Evolutionary conservation across 2,329 filamentous ascomycete species (phyloP).

Genomic region (Clonostachys rosea): DNA sequence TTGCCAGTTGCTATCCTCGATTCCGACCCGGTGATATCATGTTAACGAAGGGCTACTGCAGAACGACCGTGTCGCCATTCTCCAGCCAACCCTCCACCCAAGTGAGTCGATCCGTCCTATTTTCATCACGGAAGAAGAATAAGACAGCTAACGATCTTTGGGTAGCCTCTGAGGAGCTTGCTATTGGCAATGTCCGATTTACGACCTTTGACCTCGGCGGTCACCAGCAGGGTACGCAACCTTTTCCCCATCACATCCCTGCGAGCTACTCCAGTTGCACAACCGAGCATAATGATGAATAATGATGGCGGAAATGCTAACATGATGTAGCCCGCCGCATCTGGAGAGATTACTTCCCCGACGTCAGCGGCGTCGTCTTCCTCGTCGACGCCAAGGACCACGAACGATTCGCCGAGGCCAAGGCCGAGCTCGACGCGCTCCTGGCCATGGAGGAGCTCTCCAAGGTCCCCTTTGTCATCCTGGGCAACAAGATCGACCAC

Average conservation of each 20-base stretch:
- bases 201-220: slow-evolving; percentile 92
- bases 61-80: slow-evolving; percentile 90
- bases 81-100: slow-evolving; percentile 87
- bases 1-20: not conserved
- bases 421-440: slow-evolving; percentile 93
- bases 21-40: not conserved
- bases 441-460: slow-evolving; percentile 94
- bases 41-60: slow-evolving; percentile 21
- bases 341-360: slow-evolving; percentile 96
- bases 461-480: slow-evolving; percentile 92
- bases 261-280: not conserved
- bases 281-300: not conserved
- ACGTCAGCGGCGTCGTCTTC: slow-evolving; percentile 96
- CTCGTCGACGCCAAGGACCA: slow-evolving; percentile 96
- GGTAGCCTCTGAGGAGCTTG: slow-evolving; percentile 81
- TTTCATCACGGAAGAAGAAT: not conserved
- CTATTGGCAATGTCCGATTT: slow-evolving; percentile 90
- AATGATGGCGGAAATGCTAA: slow-evolving; percentile 1
- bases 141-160: slow-evolving; percentile 7
- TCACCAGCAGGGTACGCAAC: slow-evolving; percentile 76
- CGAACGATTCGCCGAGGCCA: slow-evolving; percentile 89
- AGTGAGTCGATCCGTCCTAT: slow-evolving; percentile 51
- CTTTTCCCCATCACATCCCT: too few species aligned
- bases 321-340: slow-evolving; percentile 68
- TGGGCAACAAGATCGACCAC: slow-evolving; percentile 99